Evolutionary conservation across 306 rosid genomes (phyloP).

Genomic region (Trichosanthes cucumerina): DNA sequence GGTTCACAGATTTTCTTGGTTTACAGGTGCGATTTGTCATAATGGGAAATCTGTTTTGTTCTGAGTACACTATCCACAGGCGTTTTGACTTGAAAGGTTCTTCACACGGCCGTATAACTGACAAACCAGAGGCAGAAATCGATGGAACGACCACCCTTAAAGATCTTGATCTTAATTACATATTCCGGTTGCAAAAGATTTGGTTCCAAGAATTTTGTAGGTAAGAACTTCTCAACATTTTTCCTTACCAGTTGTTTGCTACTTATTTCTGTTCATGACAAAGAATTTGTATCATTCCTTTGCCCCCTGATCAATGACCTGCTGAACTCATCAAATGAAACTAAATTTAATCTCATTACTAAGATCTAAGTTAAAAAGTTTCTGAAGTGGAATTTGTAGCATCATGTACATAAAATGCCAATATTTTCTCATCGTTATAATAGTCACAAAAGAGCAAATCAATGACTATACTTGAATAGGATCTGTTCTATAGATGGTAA

Average conservation of each 20-base stretch:
- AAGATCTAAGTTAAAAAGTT: neutral
- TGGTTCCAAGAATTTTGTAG: conserved; percentile 87
- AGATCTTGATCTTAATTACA: conserved; percentile 77
- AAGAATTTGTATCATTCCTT: neutral
- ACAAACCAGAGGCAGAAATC: conserved; percentile 65
- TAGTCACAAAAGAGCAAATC: neutral
- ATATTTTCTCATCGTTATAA: neutral
- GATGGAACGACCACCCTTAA: conserved; percentile 85
- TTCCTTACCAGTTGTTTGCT: neutral
- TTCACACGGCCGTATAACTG: conserved; percentile 71
- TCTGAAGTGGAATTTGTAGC: neutral
- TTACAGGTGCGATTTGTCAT: conserved; percentile 88
- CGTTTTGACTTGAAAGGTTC: conserved; percentile 95
- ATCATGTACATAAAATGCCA: neutral
- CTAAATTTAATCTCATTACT: neutral
- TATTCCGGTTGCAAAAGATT: conserved; percentile 70
- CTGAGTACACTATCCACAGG: conserved; percentile 55
- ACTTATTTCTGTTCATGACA: neutral
- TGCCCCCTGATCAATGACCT: neutral
- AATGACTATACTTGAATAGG: no score
- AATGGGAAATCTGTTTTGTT: conserved; percentile 89
- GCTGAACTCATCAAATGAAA: neutral
- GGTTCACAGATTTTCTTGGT: conserved; percentile 5
- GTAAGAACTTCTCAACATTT: conserved; percentile 19
- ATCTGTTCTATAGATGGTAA: no score